Percentiles rank a stretch among this genome's conserved stretches.
phyloP scores from a whole-genome alignment of 2,329 filamentous ascomycete species.

The Aulographum hederae region DNA sequence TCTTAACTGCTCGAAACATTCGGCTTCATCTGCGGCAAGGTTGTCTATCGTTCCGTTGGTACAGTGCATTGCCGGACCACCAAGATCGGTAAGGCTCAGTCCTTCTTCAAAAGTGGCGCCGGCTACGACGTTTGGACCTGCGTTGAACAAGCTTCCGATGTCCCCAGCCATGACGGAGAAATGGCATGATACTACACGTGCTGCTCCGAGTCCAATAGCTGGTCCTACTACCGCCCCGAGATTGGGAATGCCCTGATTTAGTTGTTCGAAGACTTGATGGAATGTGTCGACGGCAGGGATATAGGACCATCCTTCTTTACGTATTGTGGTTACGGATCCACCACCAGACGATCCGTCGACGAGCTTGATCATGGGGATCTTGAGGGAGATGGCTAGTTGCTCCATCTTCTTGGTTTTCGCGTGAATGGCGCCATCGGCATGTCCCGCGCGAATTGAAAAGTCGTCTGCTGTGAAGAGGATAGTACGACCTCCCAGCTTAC shows the following conservation, averaged over 20 bases:
- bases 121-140: constrained; percentile 43
- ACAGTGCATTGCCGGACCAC: constrained; percentile 42
- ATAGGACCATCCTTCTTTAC: constrained; percentile 37
- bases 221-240: constrained; percentile 44
- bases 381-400: constrained; percentile 37
- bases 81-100: constrained; percentile 37
- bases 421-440: constrained; percentile 41
- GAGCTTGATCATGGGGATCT: constrained; percentile 42
- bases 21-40: constrained; percentile 39
- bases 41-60: constrained; percentile 51
- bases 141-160: constrained; percentile 43
- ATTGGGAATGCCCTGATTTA: constrained; percentile 47
- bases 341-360: constrained; percentile 46
- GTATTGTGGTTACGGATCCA: constrained; percentile 42
- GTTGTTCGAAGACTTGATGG: constrained; percentile 33
- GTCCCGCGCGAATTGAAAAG: constrained; percentile 43
- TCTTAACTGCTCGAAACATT: constrained; percentile 41
- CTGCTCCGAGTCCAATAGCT: constrained; percentile 44
- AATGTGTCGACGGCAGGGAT: constrained; percentile 38
- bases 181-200: constrained; percentile 41
- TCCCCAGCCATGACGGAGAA: constrained; percentile 49
- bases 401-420: constrained; percentile 43
- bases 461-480: constrained; percentile 46
- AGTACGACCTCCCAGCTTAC: constrained; percentile 31
- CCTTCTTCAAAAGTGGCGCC: constrained; percentile 47